Conservation (phyloP, 768 basidiomycete species). For the Lactarius vividus region DNA sequence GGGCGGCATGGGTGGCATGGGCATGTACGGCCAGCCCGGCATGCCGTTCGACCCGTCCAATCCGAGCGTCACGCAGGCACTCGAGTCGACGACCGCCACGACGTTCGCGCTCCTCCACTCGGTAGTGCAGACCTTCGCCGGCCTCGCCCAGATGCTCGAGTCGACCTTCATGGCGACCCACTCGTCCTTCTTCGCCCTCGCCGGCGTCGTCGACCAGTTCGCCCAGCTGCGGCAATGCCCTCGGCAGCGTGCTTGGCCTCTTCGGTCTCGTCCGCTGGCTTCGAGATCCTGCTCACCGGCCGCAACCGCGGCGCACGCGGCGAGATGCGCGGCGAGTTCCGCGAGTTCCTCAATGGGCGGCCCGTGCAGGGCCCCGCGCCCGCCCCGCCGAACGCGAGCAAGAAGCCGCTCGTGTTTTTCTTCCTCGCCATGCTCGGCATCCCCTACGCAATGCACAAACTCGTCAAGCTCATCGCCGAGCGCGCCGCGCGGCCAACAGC, state of each 20-base stretch:
- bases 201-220: slow-evolving; percentile 94
- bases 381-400: slow-evolving; percentile 60
- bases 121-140: slow-evolving; percentile 92
- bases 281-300: slow-evolving; percentile 56
- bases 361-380: slow-evolving; percentile 51
- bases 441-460: slow-evolving; percentile 89
- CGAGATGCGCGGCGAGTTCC: slow-evolving; percentile 63
- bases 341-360: slow-evolving; percentile 67
- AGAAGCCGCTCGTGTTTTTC: slow-evolving; percentile 91
- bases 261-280: slow-evolving; percentile 91
- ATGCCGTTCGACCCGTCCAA: slow-evolving; percentile 48
- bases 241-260: slow-evolving; percentile 89
- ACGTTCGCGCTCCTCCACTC: slow-evolving; percentile 93
- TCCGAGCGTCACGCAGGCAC: slow-evolving; percentile 78
- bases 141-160: slow-evolving; percentile 96
- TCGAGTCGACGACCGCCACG: slow-evolving; percentile 85
- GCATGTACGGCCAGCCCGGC: slow-evolving; percentile 40
- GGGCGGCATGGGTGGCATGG: slow-evolving; percentile 40
- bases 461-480: slow-evolving; percentile 73
- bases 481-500: slow-evolving; percentile 52
- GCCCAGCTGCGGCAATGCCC: slow-evolving; percentile 86
- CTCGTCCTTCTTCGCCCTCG: slow-evolving; percentile 94
- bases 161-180: slow-evolving; percentile 97
- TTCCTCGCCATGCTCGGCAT: slow-evolving; percentile 90
- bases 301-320: slow-evolving; percentile 38